Evolutionary conservation across 2,329 filamentous ascomycete genomes (phyloP).

Genomic region (Trichoderma sp.): DNA sequence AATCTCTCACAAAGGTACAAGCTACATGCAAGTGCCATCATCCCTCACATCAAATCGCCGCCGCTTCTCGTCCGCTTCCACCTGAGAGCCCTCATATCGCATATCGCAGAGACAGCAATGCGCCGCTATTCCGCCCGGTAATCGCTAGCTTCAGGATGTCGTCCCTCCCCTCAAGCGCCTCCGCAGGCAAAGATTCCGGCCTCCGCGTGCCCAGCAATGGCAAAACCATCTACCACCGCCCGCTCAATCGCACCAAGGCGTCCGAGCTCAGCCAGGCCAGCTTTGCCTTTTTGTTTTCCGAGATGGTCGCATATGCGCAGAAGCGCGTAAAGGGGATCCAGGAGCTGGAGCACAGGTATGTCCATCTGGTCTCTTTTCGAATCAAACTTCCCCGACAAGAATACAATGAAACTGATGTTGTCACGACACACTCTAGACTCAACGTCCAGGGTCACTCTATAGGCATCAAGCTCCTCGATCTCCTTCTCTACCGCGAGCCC

Average conservation of each 20-base stretch:
- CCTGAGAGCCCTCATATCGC: background rate
- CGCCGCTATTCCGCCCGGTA: conserved; percentile 12
- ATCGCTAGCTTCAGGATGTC: conserved; percentile 43
- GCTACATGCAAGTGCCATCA: background rate
- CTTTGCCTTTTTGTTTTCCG: conserved; percentile 93
- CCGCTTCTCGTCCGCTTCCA: background rate
- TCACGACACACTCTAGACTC: conserved; percentile 44
- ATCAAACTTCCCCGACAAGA: background rate
- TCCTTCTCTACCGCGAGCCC: conserved; percentile 83
- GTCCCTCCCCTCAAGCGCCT: conserved; percentile 51
- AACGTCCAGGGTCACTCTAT: conserved; percentile 92
- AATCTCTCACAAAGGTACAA: background rate
- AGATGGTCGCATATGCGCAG: conserved; percentile 97
- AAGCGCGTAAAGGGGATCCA: conserved; percentile 86
- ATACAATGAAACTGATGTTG: background rate
- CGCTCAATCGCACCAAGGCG: conserved; percentile 85
- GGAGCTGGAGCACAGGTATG: conserved; percentile 86
- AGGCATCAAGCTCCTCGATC: conserved; percentile 90
- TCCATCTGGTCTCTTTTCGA: background rate
- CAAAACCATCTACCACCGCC: conserved; percentile 97
- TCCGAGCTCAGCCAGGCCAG: conserved; percentile 88
- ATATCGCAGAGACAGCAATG: conserved; percentile 17
- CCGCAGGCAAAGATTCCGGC: conserved; percentile 56
- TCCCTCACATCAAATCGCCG: background rate
- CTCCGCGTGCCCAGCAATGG: conserved; percentile 88